phyloP scores from a whole-genome alignment of 768 basidiomycete species.

The Wakefieldia striispora region DNA sequence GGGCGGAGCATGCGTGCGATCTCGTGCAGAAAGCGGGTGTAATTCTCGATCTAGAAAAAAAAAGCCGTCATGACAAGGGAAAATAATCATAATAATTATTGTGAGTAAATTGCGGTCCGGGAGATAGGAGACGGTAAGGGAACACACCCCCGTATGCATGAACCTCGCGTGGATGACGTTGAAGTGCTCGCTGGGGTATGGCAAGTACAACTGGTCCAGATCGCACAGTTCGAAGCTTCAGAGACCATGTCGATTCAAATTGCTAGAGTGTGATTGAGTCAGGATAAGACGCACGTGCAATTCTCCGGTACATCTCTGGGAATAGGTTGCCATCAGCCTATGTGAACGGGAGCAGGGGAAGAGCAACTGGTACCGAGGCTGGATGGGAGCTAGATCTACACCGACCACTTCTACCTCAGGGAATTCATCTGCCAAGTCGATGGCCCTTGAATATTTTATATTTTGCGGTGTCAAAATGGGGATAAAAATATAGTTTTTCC shows the following conservation, averaged over 20 bases:
- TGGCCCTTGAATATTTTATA: conserved; percentile 46
- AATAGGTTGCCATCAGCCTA: conserved; percentile 14
- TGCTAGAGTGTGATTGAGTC: background rate
- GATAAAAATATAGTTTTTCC: background rate
- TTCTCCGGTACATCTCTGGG: conserved; percentile 62
- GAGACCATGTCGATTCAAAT: conserved; percentile 1
- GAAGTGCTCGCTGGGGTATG: conserved; percentile 62
- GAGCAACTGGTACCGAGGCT: conserved; percentile 52
- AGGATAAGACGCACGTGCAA: conserved; percentile 57
- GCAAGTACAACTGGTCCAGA: conserved; percentile 56
- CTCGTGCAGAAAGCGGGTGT: conserved; percentile 58
- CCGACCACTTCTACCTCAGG: conserved; percentile 64
- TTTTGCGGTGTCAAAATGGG: background rate
- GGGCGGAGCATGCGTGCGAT: conserved; percentile 65
- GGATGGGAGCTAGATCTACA: conserved; percentile 70
- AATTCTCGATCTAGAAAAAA: conserved; percentile 53
- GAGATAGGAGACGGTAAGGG: conserved; percentile 1
- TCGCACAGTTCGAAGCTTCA: conserved; percentile 71
- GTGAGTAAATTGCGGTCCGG: background rate
- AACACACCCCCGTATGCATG: conserved; percentile 55
- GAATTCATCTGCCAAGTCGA: conserved; percentile 74
- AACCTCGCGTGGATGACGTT: conserved; percentile 71
- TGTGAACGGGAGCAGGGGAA: background rate
- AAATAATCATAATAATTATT: background rate
- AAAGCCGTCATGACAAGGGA: background rate